Evolutionary conservation across 495 filamentous ascomycete species (phyloP).

Genomic region (Aspergillus bridgeri): DNA sequence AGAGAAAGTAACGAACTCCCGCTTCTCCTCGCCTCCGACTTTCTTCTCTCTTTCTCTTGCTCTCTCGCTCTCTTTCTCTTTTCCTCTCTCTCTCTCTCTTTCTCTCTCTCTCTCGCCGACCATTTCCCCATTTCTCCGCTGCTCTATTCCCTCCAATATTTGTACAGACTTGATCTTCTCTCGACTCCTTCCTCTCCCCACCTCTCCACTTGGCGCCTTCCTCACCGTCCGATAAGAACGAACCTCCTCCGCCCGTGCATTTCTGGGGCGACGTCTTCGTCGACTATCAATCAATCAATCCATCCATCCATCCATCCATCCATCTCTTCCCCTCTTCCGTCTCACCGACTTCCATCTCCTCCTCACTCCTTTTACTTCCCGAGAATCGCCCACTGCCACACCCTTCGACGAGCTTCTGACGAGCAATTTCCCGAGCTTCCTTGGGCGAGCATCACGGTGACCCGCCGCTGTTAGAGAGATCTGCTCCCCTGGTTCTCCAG

Average conservation of each 20-base stretch:
- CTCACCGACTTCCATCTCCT: background rate
- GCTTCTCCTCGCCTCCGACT: background rate
- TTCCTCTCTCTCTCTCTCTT: background rate
- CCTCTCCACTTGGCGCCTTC: background rate
- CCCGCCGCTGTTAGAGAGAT: slow-evolving; percentile 32
- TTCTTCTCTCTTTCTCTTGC: too few species aligned
- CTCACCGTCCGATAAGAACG: background rate
- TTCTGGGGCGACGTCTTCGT: background rate
- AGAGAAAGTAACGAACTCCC: background rate
- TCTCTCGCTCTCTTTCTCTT: background rate
- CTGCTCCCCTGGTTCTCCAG: slow-evolving; percentile 53
- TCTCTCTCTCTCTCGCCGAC: background rate
- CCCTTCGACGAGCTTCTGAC: background rate
- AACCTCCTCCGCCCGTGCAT: background rate
- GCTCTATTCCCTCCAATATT: background rate
- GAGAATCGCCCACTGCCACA: background rate
- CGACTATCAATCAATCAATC: background rate
- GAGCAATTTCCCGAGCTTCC: background rate
- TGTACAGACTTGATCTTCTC: background rate
- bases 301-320: background rate
- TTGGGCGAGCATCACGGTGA: slow-evolving; percentile 13
- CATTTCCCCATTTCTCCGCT: background rate
- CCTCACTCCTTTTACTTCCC: background rate
- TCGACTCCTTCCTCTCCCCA: background rate
- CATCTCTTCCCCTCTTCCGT: background rate